A percentile compares a stretch with the other conserved stretches of the same genome.
phyloP scores from a whole-genome alignment of 345 rosid species.

The Corchorus olitorius region DNA sequence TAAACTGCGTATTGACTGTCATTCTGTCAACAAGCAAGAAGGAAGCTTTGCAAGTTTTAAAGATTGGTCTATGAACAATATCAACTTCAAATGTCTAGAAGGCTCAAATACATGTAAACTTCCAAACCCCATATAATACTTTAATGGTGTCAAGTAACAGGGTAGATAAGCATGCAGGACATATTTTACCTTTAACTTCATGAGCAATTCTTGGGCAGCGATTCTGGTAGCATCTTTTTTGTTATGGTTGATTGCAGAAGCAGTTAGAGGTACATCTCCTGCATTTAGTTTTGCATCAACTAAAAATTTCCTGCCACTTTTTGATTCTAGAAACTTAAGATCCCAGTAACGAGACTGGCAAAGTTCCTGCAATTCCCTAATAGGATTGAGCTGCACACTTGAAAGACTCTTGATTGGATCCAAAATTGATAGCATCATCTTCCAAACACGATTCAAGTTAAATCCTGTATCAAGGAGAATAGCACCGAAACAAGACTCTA shows the following conservation, averaged over 20 bases:
- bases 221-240: slow-evolving; percentile 57
- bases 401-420: slow-evolving; percentile 63
- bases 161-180: not conserved
- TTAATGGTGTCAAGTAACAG: not conserved
- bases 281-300: slow-evolving; percentile 54
- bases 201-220: slow-evolving; percentile 53
- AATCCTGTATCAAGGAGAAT: slow-evolving; percentile 81
- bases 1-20: not conserved
- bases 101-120: not conserved
- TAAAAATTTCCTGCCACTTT: slow-evolving; percentile 42
- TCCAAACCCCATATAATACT: slow-evolving; percentile 19
- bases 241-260: slow-evolving; percentile 53
- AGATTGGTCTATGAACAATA: not conserved
- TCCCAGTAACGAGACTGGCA: slow-evolving; percentile 65
- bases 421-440: slow-evolving; percentile 63
- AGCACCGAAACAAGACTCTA: slow-evolving; percentile 86
- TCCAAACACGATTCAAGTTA: slow-evolving; percentile 70
- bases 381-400: slow-evolving; percentile 62
- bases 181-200: slow-evolving; percentile 62
- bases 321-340: slow-evolving; percentile 29
- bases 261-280: slow-evolving; percentile 35
- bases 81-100: not conserved
- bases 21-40: not conserved
- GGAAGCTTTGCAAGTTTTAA: not conserved
- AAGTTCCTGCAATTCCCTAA: slow-evolving; percentile 70